Evolutionary conservation across 2,329 filamentous ascomycete genomes (phyloP).

Genomic region (Diaporthe destruens): DNA sequence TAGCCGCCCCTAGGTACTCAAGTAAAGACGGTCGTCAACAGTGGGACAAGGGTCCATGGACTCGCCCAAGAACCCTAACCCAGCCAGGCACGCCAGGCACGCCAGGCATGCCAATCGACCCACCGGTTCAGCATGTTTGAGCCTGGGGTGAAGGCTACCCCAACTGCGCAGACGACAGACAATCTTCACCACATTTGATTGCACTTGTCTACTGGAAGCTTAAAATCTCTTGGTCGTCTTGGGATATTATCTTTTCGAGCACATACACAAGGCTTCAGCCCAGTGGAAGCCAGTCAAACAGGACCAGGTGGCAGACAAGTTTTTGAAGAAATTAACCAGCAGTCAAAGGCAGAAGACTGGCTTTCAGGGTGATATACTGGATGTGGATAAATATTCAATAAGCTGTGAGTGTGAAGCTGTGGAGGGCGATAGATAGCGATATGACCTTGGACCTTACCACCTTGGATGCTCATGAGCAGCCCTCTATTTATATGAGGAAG

Average conservation of each 20-base stretch:
- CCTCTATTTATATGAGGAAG: conserved; percentile 76
- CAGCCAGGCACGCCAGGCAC: conserved; percentile 1
- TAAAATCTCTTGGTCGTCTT: neutral
- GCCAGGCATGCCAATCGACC: no score
- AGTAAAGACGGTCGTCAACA: neutral
- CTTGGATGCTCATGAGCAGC: conserved; percentile 82
- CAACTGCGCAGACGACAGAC: neutral
- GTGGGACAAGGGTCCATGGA: neutral
- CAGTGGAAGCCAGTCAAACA: neutral
- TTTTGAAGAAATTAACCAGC: neutral
- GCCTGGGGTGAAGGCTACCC: neutral
- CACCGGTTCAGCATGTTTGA: no score
- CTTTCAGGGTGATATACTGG: neutral
- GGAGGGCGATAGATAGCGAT: neutral
- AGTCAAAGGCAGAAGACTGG: neutral
- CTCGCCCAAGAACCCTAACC: conserved; percentile 20
- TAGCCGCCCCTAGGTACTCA: no score
- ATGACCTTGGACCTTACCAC: conserved; percentile 61
- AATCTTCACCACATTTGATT: neutral
- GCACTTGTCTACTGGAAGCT: neutral
- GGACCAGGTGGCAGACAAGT: neutral
- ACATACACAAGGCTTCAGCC: no score
- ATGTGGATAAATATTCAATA: neutral
- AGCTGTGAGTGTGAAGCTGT: neutral
- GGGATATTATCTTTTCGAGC: no score